phyloP scores from a whole-genome alignment of 305 asterid species.

The Rubia peregrina region DNA sequence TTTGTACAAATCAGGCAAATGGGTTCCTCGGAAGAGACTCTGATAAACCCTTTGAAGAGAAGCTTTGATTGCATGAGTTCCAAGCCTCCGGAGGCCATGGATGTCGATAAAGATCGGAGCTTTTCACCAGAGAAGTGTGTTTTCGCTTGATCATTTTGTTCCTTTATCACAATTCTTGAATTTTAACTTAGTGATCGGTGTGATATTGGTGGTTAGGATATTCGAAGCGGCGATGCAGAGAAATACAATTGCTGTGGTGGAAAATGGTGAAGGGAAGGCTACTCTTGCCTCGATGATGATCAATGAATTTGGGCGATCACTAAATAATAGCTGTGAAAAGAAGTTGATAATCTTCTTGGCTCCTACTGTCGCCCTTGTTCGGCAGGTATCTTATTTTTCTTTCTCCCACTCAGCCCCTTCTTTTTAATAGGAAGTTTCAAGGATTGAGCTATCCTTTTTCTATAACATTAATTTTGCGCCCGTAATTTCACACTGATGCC shows the following conservation, averaged over 20 bases:
- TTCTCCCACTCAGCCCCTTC: neutral
- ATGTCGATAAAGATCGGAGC: conserved; percentile 23
- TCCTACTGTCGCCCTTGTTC: conserved; percentile 80
- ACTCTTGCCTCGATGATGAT: conserved; percentile 61
- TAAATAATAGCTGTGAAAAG: conserved; percentile 40
- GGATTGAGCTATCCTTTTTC: neutral
- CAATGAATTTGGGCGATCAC: conserved; percentile 50
- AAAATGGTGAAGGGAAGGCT: conserved; percentile 53
- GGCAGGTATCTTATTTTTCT: conserved; percentile 38
- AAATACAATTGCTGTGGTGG: conserved; percentile 67
- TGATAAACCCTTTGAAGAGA: conserved; percentile 42
- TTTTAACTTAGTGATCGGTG: conserved; percentile 14
- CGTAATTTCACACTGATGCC: neutral
- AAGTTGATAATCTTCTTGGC: conserved; percentile 64
- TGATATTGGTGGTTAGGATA: conserved; percentile 37
- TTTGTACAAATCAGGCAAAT: conserved; percentile 15
- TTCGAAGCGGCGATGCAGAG: conserved; percentile 67
- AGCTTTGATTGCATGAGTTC: conserved; percentile 31
- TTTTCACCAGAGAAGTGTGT: conserved; percentile 50
- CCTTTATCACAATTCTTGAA: neutral
- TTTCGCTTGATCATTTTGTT: neutral
- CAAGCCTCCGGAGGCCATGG: conserved; percentile 35
- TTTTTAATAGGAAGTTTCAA: no score
- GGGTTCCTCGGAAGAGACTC: conserved; percentile 28
- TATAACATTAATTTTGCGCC: neutral